Evolutionary conservation across 2,329 filamentous ascomycete species (phyloP).

Genomic region (Mycocentrospora acerina): DNA sequence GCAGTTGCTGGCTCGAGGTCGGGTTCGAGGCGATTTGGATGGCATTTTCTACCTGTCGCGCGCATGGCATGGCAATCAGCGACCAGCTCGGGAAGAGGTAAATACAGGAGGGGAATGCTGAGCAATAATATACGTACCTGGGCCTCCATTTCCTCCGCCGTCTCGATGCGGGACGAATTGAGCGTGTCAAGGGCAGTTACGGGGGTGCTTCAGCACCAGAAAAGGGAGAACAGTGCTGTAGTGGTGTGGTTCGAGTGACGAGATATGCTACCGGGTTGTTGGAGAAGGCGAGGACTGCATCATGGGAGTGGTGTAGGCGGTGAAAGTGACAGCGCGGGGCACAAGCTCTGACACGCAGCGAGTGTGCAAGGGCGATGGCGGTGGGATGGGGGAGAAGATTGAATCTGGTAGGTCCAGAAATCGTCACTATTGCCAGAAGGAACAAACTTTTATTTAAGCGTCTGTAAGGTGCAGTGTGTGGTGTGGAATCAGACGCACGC

Average conservation of each 20-base stretch:
- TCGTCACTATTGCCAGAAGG: too few species aligned
- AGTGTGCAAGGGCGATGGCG: conserved; percentile 14
- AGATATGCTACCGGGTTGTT: conserved; percentile 40
- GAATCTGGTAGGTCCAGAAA: neutral
- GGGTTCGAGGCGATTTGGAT: conserved; percentile 93
- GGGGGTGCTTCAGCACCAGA: conserved; percentile 16
- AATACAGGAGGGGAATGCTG: neutral
- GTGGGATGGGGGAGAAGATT: neutral
- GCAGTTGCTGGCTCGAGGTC: conserved; percentile 64
- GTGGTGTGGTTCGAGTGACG: conserved; percentile 11
- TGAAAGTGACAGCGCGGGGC: conserved; percentile 36
- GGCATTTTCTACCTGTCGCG: conserved; percentile 83
- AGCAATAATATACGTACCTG: conserved; percentile 28
- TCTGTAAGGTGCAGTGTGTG: too few species aligned
- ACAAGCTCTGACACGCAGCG: conserved; percentile 25
- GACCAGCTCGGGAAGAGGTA: too few species aligned
- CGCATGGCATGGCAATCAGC: too few species aligned
- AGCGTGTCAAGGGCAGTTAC: conserved; percentile 18
- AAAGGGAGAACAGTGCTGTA: conserved; percentile 21
- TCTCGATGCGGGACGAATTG: conserved; percentile 21
- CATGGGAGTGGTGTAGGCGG: conserved; percentile 37
- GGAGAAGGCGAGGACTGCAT: conserved; percentile 35
- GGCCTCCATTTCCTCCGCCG: conserved; percentile 42
- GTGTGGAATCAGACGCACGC: too few species aligned
- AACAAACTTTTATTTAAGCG: too few species aligned